phyloP scores from a whole-genome alignment of 768 basidiomycete species.

The Lactarius pseudohatsudake region DNA sequence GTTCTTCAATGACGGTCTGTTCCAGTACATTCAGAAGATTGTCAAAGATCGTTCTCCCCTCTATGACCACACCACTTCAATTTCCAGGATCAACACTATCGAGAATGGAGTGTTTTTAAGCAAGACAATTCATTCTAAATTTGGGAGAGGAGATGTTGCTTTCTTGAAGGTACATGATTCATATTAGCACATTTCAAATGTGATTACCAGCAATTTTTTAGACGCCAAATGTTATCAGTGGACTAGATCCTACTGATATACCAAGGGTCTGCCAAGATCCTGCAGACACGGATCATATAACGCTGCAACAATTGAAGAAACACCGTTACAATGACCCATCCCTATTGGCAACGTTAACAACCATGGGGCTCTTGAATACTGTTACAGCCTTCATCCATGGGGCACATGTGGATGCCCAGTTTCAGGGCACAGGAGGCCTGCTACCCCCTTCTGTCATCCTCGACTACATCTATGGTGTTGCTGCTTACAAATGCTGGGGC shows the following conservation, averaged over 20 bases:
- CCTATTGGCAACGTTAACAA: too few species aligned
- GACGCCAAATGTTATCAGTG: too few species aligned
- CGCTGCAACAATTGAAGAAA: too few species aligned
- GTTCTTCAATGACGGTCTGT: not conserved
- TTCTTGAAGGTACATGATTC: not conserved
- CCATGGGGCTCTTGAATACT: too few species aligned
- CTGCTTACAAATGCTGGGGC: not conserved
- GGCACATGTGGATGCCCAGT: not conserved
- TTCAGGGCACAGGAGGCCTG: not conserved
- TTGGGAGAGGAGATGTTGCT: not conserved
- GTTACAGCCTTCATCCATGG: too few species aligned
- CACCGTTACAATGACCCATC: too few species aligned
- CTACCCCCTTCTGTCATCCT: not conserved
- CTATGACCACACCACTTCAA: not conserved
- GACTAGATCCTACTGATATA: too few species aligned
- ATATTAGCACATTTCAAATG: too few species aligned
- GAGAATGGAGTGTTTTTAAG: not conserved
- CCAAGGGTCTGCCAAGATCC: too few species aligned
- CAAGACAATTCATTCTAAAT: rapidly evolving
- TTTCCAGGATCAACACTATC: not conserved
- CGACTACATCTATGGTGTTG: not conserved
- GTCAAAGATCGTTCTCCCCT: not conserved
- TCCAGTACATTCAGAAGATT: not conserved
- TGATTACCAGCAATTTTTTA: too few species aligned
- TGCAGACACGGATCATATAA: too few species aligned